These are phyloP conservation scores for Clitopilus passeckerianus DNA, from an alignment of 768 basidiomycete genomes.

Conservation along the genomic window DNA sequence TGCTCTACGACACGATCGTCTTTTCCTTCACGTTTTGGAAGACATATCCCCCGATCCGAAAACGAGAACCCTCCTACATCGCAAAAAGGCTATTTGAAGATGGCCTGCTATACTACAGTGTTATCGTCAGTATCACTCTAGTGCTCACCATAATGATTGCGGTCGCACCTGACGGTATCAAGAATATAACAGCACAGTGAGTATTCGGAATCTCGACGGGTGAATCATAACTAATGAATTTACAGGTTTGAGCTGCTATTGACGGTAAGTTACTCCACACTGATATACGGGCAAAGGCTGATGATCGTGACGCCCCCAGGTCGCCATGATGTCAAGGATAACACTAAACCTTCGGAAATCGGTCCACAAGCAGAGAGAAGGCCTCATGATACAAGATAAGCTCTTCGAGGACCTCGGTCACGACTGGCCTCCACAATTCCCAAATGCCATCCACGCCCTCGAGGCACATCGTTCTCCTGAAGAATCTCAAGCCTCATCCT, in stretches of 20 bases:
- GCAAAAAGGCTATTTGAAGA: conserved; percentile 20
- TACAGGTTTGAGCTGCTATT: conserved; percentile 15
- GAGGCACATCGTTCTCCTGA: not conserved
- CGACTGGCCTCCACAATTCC: not conserved
- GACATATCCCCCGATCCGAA: conserved; percentile 16
- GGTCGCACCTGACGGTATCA: conserved; percentile 18
- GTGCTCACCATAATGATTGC: conserved; percentile 23
- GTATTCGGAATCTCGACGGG: conserved; percentile 3
- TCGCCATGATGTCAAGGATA: conserved; percentile 25
- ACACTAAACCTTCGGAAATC: conserved; percentile 8
- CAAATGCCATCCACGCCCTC: not conserved
- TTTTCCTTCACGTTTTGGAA: conserved; percentile 20
- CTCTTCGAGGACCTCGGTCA: not conserved
- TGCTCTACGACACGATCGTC: conserved; percentile 21
- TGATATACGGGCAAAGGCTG: not conserved
- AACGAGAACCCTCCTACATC: conserved; percentile 12
- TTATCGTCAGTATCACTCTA: conserved; percentile 21
- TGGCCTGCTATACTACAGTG: conserved; percentile 21
- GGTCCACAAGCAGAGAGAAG: not conserved
- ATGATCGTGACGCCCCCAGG: not conserved
- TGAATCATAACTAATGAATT: not conserved
- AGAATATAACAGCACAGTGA: conserved; percentile 24
- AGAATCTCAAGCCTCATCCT: not conserved
- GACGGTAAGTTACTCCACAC: conserved; percentile 1
- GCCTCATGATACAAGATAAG: not conserved